phyloP scores from a whole-genome alignment of 2,329 filamentous ascomycete species.

The Rhynchosporium graminicola region DNA sequence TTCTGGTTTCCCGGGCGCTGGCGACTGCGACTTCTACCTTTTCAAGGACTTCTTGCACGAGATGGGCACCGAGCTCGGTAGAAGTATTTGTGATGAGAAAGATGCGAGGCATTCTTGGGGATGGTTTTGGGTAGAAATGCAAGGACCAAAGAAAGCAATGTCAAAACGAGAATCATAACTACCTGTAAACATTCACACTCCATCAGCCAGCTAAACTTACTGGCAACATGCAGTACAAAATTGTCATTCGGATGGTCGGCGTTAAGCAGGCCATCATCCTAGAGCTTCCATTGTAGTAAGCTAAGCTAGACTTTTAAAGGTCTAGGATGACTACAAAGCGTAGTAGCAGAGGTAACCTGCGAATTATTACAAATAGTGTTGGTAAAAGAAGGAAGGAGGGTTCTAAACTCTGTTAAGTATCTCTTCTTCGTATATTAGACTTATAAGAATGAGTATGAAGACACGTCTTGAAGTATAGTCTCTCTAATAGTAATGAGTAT shows the following conservation, averaged over 20 bases:
- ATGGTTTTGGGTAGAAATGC: no score
- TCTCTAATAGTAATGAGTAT: not conserved
- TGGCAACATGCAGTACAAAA: no score
- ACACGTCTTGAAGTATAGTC: not conserved
- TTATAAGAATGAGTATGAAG: not conserved
- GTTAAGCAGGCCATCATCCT: not conserved
- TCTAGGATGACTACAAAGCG: no score
- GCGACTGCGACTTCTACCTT: slow-evolving; percentile 49
- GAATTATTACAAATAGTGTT: no score
- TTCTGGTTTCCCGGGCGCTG: slow-evolving; percentile 46
- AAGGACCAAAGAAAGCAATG: no score
- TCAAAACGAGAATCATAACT: no score
- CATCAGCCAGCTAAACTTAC: no score
- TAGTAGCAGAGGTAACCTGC: no score
- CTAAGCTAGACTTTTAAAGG: not conserved
- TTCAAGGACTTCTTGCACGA: slow-evolving; percentile 45
- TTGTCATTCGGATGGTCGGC: not conserved
- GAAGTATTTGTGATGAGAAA: slow-evolving; percentile 54
- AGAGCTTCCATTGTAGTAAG: not conserved
- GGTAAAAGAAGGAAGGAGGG: no score
- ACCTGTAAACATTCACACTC: no score
- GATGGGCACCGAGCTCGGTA: slow-evolving; percentile 48
- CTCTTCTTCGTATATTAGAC: no score
- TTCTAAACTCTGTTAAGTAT: no score
- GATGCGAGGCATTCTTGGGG: slow-evolving; percentile 36